Evolutionary conservation across 1,284 basidiomycete species (phyloP), one percentile per base, ranked within the genome.

Genomic region (Heterobasidion annosum): DNA sequence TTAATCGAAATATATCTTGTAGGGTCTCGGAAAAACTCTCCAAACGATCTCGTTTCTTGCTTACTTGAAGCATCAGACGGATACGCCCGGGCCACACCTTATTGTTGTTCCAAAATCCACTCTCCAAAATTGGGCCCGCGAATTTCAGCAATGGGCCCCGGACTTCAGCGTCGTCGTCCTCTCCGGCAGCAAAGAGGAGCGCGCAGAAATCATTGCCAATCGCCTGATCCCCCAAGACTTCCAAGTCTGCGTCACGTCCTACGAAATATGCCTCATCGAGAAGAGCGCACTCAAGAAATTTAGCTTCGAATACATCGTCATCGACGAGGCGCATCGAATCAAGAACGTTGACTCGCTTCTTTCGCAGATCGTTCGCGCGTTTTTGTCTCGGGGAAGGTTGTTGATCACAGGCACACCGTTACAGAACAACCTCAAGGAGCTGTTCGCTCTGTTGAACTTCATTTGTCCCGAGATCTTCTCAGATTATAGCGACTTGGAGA

Each of bases 261-360:
- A 99, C 73, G 97, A 99, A 69, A 91, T 99, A 63, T 98, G 94
- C 68, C 79, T 99, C 57, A 92, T 97, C 63, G 97, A 99, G 67
- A 94, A 95, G 72, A 80, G 83, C 32, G 81, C 89, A 0, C 78
- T 99, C 62, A 94, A 92, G 72, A 97, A 96, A 70, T 92, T 98
- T 65, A 90, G 88, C 0, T 99, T 98, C 78, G 93, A 97, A 72
- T 99, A 99, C 73, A 98, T 99, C 69, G 81, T 93, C 62, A 99
- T 99, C 65, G 96, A 99, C 73, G 97, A 99, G 72, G 97, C 96
- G 0, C 97, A 99, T 67, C 89, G 96, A 42, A 99, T 99, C 82
- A 99, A 99, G 77, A 99, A 99, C 64, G 94, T 96, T 64, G 93
- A 99, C 68, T 98, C 93, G 34, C 89, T 98, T 64, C 81, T 99